Evolutionary conservation across 805 yeast genomes (phyloP).

Genomic region (Scheffersomyces coipomensis): DNA sequence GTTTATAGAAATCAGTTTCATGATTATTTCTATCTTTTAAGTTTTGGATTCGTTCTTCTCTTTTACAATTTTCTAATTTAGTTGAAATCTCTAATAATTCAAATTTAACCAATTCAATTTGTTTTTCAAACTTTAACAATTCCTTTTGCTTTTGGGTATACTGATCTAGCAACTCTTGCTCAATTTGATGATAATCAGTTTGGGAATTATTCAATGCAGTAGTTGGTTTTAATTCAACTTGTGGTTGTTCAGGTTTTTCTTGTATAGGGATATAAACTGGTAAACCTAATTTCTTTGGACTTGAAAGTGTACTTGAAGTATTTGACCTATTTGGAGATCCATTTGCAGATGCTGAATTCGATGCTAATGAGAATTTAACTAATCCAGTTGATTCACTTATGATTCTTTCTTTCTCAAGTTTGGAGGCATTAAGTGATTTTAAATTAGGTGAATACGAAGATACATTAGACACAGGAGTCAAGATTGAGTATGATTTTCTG

Average conservation of each 20-base stretch:
- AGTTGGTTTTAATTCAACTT: not conserved
- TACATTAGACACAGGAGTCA: conserved; percentile 7
- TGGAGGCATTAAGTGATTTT: not conserved
- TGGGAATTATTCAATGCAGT: not conserved
- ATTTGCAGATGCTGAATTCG: conserved; percentile 9
- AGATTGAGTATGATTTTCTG: conserved; percentile 14
- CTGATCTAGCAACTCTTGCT: conserved; percentile 15
- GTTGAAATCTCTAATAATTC: conserved; percentile 32
- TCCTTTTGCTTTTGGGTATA: conserved; percentile 54
- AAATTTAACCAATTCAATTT: conserved; percentile 27
- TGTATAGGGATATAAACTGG: conserved; percentile 35
- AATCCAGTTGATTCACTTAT: conserved; percentile 53
- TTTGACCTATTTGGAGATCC: not conserved
- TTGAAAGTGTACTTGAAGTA: conserved; percentile 3
- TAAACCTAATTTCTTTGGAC: conserved; percentile 17
- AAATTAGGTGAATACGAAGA: conserved; percentile 1
- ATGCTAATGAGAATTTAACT: conserved; percentile 38
- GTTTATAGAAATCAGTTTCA: not conserved
- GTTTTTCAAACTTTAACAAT: conserved; percentile 47
- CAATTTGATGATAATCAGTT: not conserved
- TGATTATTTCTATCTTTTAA: not conserved
- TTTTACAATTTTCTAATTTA: conserved; percentile 17
- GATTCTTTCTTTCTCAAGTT: conserved; percentile 22
- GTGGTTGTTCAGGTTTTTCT: conserved; percentile 7
- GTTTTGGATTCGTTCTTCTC: conserved; percentile 6